Base-by-base conservation (phyloP, 1,284 basidiomycete species). In the Psilocybe mexicana region DNA sequence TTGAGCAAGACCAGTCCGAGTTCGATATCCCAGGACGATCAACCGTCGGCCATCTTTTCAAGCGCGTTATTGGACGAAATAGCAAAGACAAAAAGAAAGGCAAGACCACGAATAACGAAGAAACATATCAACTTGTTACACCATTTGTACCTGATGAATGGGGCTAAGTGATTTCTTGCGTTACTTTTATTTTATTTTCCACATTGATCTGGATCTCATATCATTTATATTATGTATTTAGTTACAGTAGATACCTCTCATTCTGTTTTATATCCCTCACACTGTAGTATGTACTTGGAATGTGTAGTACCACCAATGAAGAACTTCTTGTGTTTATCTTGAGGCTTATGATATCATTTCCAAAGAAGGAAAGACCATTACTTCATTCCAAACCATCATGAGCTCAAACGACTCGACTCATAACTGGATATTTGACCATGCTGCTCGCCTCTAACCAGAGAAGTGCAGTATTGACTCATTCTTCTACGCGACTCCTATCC, bases 91-190 rank as follows among this genome's bases (percentile, higher is more conserved):
- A 72, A 54, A 75, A 78, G 59, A 80, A 71, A 61, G 70, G 72
- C 66, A 65, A 73, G 75, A 51, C 73, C 77, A 63, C 79, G 78
- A 62, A 67, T 40, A 92, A 92, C 65, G 87, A 88, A 64, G 88
- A 91, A 59, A 86, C 84, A 11, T 92, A 85, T 61, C 87, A 90
- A 51, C 79, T 91, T 14, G 88, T 92, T 54, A 92, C 90, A 28
- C 90, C 90, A 0, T 92, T 92, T 69, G 79, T 85, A n/a, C 70
- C 81, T n/a, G 81, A 84, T 57, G 84, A 84, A 62, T 86, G 81
- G 81, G 81, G 83, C 51, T 82, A 63, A 26, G 2, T 44, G 10
- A 11, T n/a, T 45, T 42, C 33, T 43, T 52, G 36, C n/a, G 25
- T 1, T 38, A 11, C 23, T 11, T 23, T 50, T 56, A 30, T 43